Evolutionary conservation across 495 filamentous ascomycete species (phyloP), one percentile per base, ranked within the genome.

Genomic region (Geoglossum glabrum): DNA sequence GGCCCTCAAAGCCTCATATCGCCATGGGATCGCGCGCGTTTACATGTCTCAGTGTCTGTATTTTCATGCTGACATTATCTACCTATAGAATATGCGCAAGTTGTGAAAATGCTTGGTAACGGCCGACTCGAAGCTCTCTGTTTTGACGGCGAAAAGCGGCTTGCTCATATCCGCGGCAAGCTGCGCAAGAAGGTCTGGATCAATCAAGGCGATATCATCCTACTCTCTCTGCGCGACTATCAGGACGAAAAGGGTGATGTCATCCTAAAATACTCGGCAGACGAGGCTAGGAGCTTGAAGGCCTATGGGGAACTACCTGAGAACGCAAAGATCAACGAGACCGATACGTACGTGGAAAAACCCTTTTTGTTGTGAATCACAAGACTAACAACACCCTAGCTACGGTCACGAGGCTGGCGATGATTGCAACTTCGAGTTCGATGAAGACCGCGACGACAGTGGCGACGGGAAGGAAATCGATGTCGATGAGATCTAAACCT

Each of bases 171-270:
- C 70, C 83, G 86, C 34, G 92, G 92, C 72, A 98, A 98, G 72
- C 82, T 98, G 56, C 83, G 93, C 64, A 98, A 98, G 79, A 98
- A 98, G 76, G 78, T 81, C 68, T 93, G 87, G 87, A 97, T 95
- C 80, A 97, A 96, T 77, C 87, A 94, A 73, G 90, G 92, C 71
- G 92, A 98, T 67, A 97, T 98, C 71, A 96, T 98, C 70, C 81
- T 98, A 17, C 81, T 98, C 50, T 92, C 86, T 7, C 85, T 98
- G 38, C 88, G 92, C 64, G 93, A 97, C 72, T 98, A 96, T 73
- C 92, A 98, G 70, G 92, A 96, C 71, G 87, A 94, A 72, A 98
- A 98, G 76, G 92, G 89, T 63, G 92, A 98, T 69, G 92, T 98
- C 49, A 95, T 98, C 74, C 82, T 96, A 70, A 98, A 98, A 76